These are phyloP conservation scores for Euphorbia lathyris DNA, from an alignment of 345 rosid species.

Conservation along the genomic window DNA sequence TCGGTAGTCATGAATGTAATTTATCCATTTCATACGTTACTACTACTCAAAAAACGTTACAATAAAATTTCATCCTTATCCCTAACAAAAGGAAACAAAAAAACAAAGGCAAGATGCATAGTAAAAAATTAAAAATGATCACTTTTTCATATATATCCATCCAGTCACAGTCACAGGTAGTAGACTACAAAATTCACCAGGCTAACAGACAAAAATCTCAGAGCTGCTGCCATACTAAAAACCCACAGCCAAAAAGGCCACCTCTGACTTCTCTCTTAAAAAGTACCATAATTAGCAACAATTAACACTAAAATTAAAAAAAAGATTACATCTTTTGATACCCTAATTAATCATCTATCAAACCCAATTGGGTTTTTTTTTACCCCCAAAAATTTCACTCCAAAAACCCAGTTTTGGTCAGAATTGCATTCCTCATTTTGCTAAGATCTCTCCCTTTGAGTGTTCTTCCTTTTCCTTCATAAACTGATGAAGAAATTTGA, in stretches of 20 bases:
- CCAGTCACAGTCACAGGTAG: slow-evolving; percentile 18
- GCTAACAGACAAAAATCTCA: slow-evolving; percentile 37
- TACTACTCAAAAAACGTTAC: too few species aligned
- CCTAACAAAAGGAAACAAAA: slow-evolving; percentile 10
- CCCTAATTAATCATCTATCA: not conserved
- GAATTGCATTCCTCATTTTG: slow-evolving; percentile 78
- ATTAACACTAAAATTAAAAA: slow-evolving; percentile 20
- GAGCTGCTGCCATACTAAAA: too few species aligned
- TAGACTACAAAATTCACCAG: slow-evolving; percentile 21
- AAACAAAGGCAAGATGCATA: slow-evolving; percentile 11
- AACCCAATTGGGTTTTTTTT: not conserved
- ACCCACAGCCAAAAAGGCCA: slow-evolving; percentile 26
- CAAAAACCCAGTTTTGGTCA: slow-evolving; percentile 85
- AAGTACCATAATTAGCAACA: slow-evolving; percentile 10
- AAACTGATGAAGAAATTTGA: slow-evolving; percentile 84
- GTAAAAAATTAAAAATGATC: slow-evolving; percentile 5
- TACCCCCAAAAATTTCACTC: slow-evolving; percentile 60
- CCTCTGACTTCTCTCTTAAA: slow-evolving; percentile 20
- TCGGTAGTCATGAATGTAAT: too few species aligned
- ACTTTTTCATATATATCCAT: slow-evolving; percentile 11
- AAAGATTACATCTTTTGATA: too few species aligned
- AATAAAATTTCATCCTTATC: too few species aligned
- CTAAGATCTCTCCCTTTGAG: slow-evolving; percentile 98
- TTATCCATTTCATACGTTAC: too few species aligned
- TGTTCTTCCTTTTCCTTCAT: slow-evolving; percentile 92